Base-by-base conservation (phyloP, 345 rosid genomes). In the Crucihimalaya himalaica region DNA sequence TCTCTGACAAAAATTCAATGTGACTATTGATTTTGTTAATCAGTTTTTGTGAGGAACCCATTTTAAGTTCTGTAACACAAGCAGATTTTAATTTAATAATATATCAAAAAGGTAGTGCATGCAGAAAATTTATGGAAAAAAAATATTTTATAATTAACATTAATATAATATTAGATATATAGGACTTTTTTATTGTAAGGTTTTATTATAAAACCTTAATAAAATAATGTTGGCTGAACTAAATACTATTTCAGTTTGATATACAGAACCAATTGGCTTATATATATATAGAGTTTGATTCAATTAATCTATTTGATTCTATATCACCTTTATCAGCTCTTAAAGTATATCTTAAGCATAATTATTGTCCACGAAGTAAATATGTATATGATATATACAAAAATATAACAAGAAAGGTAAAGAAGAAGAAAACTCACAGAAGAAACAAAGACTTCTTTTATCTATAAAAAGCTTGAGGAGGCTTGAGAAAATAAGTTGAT, bases 401-500 rank as follows among this genome's bases (percentile, higher is more conserved):
- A 15, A 40, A 4, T 16, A 46, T 55, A 74, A 29, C 23, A 25
- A 72, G 27, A 60, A 28, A 48, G 23, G 42, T 28, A 56, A 70
- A 32, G 9, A 72, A 51, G 25, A 63, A 34, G n/a, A 23, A 28
- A 64, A 21, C 6, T 64, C 27, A 74, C 40, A 21, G 78, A 65
- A 66, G 34, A 46, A 2, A 19, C 31, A 55, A 34, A 34, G 29
- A 54, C 31, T 34, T 55, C 29, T 4, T 23, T 8, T 2, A 34
- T 50, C 72, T 74, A 74, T 74, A 74, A 52, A 75, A 68, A 52
- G 57, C 18, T 23, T 23, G 70, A 52, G 56, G 70, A 52, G 56
- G 50, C 70, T 68, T 75, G 42, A 51, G n/a, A 61, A 57, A 68
- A 47, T 76, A 69, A 76, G 80, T 47, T 70, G 65, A 37, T 56